Evolutionary conservation across 805 yeast species (phyloP).

Genomic region (Yarrowia sp.): DNA sequence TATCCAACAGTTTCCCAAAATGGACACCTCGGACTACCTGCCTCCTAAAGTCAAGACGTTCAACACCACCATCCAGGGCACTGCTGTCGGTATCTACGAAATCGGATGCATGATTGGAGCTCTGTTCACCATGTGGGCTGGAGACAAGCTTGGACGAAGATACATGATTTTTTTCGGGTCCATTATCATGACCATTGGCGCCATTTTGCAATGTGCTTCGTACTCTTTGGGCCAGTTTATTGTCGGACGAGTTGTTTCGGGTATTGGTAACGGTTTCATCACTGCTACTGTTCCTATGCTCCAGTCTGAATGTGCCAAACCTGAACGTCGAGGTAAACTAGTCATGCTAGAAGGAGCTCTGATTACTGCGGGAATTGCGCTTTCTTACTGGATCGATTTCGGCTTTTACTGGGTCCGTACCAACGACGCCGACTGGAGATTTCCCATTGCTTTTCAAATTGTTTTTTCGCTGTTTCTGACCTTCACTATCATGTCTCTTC

Average conservation of each 20-base stretch:
- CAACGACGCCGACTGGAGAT: constrained; percentile 63
- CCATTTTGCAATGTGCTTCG: constrained; percentile 44
- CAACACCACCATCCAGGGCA: constrained; percentile 30
- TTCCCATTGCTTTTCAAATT: constrained; percentile 71
- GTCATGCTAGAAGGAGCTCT: constrained; percentile 70
- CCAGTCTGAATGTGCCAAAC: constrained; percentile 70
- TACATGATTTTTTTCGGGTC: constrained; percentile 48
- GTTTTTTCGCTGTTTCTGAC: constrained; percentile 55
- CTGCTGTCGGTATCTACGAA: constrained; percentile 41
- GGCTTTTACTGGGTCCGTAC: constrained; percentile 49
- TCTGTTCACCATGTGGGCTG: constrained; percentile 47
- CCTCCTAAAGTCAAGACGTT: not conserved
- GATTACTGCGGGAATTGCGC: constrained; percentile 69
- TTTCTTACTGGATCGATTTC: constrained; percentile 50
- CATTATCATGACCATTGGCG: constrained; percentile 48
- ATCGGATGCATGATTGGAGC: constrained; percentile 50
- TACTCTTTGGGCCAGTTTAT: constrained; percentile 30
- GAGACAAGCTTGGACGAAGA: constrained; percentile 49
- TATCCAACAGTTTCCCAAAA: constrained; percentile 30
- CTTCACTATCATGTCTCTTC: constrained; percentile 58
- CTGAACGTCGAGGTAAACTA: constrained; percentile 62
- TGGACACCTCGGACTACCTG: constrained; percentile 22
- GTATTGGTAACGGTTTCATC: constrained; percentile 71
- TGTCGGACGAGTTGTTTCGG: constrained; percentile 67
- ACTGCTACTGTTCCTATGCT: constrained; percentile 78